A percentile compares a stretch with the other conserved stretches of the same genome.
Conservation (phyloP, 805 yeast species). For the Yamadazyma akitaensis region DNA sequence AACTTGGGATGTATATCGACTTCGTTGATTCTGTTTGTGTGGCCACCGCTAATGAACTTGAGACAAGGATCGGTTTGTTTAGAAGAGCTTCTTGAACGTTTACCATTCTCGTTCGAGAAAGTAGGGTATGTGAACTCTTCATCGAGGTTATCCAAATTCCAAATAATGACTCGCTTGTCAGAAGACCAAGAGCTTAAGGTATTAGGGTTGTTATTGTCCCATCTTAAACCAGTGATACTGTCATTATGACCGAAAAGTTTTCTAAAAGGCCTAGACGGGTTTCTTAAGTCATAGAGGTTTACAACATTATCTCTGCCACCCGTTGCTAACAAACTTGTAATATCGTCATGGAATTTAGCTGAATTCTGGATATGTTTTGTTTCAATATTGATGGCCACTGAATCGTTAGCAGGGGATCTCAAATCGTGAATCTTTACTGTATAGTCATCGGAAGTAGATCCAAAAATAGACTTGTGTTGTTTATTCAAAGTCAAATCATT, state of each 20-base stretch:
- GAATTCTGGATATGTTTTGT: conserved; percentile 62
- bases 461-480: conserved; percentile 41
- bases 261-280: conserved; percentile 55
- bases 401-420: conserved; percentile 31
- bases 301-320: conserved; percentile 78
- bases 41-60: conserved; percentile 83
- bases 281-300: conserved; percentile 72
- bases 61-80: conserved; percentile 67
- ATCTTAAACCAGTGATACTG: conserved; percentile 43
- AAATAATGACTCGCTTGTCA: conserved; percentile 68
- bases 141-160: conserved; percentile 66
- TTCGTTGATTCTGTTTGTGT: conserved; percentile 65
- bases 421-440: conserved; percentile 60
- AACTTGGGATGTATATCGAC: conserved; percentile 63
- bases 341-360: conserved; percentile 59
- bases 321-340: conserved; percentile 59
- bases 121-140: conserved; percentile 46
- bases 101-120: conserved; percentile 31
- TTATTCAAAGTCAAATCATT: conserved; percentile 65
- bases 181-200: conserved; percentile 54
- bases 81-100: conserved; percentile 43
- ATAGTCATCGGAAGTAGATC: conserved; percentile 69
- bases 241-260: conserved; percentile 64
- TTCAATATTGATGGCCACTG: conserved; percentile 45
- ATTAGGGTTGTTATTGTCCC: conserved; percentile 47